Evolutionary conservation across 2,329 filamentous ascomycete species (phyloP), one percentile per base, ranked within the genome.

Genomic region (Paecilomyces fulvus): DNA sequence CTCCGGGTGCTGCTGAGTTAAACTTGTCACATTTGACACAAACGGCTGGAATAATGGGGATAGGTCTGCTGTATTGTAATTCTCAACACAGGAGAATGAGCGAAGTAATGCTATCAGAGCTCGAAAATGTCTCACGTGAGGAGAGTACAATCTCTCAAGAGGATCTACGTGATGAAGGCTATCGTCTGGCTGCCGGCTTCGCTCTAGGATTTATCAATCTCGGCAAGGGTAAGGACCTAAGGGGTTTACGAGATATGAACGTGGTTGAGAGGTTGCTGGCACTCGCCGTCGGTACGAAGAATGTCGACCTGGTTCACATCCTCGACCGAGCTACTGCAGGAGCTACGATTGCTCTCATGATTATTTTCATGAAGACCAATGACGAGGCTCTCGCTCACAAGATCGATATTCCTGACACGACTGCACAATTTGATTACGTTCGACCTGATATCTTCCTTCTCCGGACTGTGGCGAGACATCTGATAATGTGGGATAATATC

Each of bases 31-130:
- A 91, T 3, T 80, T 95, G 17, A 96, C 92, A 0, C 94, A 99
- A 71, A 97, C 94, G 0, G 94, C 92, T 1, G 94, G 92, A 20
- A 88, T 99, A 48, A 95, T 99, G 90, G 94, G 94, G 1, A 96
- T 99, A 62, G 94, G 94, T 0, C 76, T 99, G 46, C 79, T 99
- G 1, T 99, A 97, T 72, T 95, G 88, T 74, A 88, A 92, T 68
- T 96, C 92, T 28, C 92, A 97, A 66, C 95, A 99, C 73, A 88
- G 95, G 30, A 86, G 95, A 37, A 99, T 99, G 94, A 97, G 91
- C 68, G 94, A 99, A 70, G 90, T 97, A 17, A 96, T 99, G 90
- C 83, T 99, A 53, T 97, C 92, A 0, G 94, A 99, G 70, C 94
- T 99, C 59, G 91, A 96, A 69, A 88, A 92, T 60, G 81, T 90